phyloP scores from a whole-genome alignment of 208 protist genomes.

The Acanthamoeba triangularis region DNA sequence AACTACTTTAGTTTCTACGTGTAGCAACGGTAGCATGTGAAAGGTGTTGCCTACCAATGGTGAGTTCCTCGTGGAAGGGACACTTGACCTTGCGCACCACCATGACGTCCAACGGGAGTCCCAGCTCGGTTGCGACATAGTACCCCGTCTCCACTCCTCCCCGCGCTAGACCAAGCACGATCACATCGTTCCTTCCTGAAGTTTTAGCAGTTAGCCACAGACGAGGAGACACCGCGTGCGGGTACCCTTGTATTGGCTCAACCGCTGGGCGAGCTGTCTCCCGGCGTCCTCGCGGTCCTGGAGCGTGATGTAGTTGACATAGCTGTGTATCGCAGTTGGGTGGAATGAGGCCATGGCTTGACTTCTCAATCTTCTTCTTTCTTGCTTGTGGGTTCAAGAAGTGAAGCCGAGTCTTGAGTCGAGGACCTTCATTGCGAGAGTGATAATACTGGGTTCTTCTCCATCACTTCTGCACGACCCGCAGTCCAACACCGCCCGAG shows the following conservation, averaged over 20 bases:
- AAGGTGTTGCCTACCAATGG: not conserved
- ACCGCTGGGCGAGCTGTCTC: not conserved
- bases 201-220: too few species aligned
- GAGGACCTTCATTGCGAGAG: too few species aligned
- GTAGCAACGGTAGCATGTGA: too few species aligned
- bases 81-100: slow-evolving; percentile 9
- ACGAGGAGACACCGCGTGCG: too few species aligned
- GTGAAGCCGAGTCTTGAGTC: not conserved
- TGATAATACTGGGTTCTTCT: not conserved
- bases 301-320: not conserved
- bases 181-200: not conserved
- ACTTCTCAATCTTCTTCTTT: too few species aligned
- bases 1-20: too few species aligned
- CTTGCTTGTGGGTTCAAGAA: not conserved
- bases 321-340: not conserved
- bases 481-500: not conserved
- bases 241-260: not conserved
- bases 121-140: not conserved
- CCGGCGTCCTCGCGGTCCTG: not conserved
- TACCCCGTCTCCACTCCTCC: not conserved
- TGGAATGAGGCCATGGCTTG: not conserved
- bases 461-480: not conserved
- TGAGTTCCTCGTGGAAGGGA: slow-evolving; percentile 19
- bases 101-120: not conserved
- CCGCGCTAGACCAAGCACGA: not conserved